Evolutionary conservation across 768 basidiomycete species (phyloP), one percentile per base, ranked within the genome.

Genomic region (Suillus sp.): DNA sequence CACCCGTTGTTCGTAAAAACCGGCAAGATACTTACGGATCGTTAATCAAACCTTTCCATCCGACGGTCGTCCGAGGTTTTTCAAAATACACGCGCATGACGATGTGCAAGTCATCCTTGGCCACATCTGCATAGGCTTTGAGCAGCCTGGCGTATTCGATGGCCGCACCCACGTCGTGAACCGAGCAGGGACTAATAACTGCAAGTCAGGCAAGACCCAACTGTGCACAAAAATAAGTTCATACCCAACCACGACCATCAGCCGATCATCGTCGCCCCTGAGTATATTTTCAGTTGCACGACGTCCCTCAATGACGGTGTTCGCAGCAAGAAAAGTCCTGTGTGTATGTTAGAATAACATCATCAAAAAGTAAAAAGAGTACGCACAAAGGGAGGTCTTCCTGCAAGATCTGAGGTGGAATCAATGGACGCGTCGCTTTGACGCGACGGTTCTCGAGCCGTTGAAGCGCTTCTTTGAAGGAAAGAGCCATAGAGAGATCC

Each of bases 81-180:
- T 99, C 96, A 72, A 99, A 99, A 81, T 99, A 99, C 68, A 98
- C 95, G 32, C 95, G 90, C 96, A 99, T 99, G 68, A 99, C 82
- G 70, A 99, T 97, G 76, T 91, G 84, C 37, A 99, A 83, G 68
- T 98, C 97, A 13, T 92, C 89, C 71, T 86, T 87, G 51, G 91
- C 87, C 13, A 77, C 76, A 42, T 95, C 89, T 7, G 95, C 92
- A 71, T 98, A 98, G 42, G 79, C 84, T 63, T 83, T 85, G 51
- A 99, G 83, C 57, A 89, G 81, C 60, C 83, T 84, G 34, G 95
- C 96, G 72, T 99, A 97, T 71, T 93, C 93, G 34, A 92, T 72
- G 10, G 94, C 96, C 42, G 92, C 88, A 48, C 91, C 86, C 58
- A 89, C 84, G 72, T 95, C 89, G 78, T 99, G 93, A 2, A 99